Conservation (phyloP, 306 rosid genomes). For the Quillaja saponaria region DNA sequence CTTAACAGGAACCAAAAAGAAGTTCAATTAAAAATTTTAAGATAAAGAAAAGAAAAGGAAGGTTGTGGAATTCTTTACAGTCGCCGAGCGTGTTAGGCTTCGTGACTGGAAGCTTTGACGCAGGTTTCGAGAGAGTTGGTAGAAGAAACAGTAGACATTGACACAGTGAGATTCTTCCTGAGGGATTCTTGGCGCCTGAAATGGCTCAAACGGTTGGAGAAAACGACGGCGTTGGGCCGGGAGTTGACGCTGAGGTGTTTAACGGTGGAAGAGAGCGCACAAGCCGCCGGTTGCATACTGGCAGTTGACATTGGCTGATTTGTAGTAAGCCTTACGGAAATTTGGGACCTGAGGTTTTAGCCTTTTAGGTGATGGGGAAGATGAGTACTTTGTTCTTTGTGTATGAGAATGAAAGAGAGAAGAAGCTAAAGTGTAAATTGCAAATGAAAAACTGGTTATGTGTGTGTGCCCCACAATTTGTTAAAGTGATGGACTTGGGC, state of each 20-base stretch:
- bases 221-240: conserved; percentile 32
- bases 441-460: too few relatives aligned
- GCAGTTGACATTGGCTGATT: conserved; percentile 48
- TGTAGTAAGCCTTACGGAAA: too few relatives aligned
- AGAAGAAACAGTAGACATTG: conserved; percentile 58
- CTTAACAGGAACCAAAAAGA: conserved; percentile 2
- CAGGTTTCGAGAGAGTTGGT: conserved; percentile 57
- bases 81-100: conserved; percentile 72
- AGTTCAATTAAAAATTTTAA: background rate
- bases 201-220: conserved; percentile 19
- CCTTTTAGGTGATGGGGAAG: too few relatives aligned
- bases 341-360: too few relatives aligned
- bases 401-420: too few relatives aligned
- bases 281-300: conserved; percentile 61
- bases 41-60: too few relatives aligned
- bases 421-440: too few relatives aligned
- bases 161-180: conserved; percentile 40
- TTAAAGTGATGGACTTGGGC: too few relatives aligned
- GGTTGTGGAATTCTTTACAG: conserved; percentile 43
- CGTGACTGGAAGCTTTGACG: conserved; percentile 69
- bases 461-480: too few relatives aligned
- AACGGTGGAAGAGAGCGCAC: conserved; percentile 58
- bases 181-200: conserved; percentile 12
- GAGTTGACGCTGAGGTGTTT: conserved; percentile 37
- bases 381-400: too few relatives aligned